phyloP scores from a whole-genome alignment of 2,329 filamentous ascomycete species.

The Aspergillus latus region DNA sequence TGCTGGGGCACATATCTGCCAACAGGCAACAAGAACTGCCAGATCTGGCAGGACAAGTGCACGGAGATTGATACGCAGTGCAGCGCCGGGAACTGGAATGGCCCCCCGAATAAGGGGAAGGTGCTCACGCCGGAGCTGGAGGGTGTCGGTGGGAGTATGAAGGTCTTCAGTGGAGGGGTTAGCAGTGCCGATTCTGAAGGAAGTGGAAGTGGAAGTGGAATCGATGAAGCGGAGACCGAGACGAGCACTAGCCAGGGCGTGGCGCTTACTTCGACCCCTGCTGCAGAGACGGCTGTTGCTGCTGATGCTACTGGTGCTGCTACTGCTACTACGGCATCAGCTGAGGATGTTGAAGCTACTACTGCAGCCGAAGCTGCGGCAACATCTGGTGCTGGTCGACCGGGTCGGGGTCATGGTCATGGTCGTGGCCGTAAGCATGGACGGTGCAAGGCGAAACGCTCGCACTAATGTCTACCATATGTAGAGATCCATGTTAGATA shows the following conservation, averaged over 20 bases:
- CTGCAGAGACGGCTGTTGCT: background rate
- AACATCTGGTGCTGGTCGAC: background rate
- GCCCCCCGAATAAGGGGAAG: slow-evolving; percentile 46
- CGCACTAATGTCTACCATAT: background rate
- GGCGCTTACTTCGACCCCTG: background rate
- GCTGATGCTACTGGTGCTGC: too few species aligned
- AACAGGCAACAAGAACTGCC: slow-evolving; percentile 61
- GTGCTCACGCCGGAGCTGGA: slow-evolving; percentile 33
- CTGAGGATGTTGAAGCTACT: background rate
- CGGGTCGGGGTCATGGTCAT: background rate
- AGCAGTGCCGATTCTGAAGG: background rate
- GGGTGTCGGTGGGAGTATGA: background rate
- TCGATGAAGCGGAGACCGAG: too few species aligned
- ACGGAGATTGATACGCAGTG: slow-evolving; percentile 44
- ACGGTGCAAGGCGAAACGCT: background rate
- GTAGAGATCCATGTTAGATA: too few species aligned
- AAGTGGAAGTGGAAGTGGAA: background rate
- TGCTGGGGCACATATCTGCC: slow-evolving; percentile 63
- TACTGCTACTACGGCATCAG: too few species aligned
- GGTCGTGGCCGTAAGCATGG: background rate
- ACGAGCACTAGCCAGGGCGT: background rate
- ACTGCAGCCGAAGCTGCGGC: background rate
- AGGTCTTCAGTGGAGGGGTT: slow-evolving; percentile 1
- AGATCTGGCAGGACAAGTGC: slow-evolving; percentile 65
- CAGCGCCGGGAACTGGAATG: slow-evolving; percentile 41